phyloP scores from a whole-genome alignment of 305 asterid genomes.

The Rubia balearica region DNA sequence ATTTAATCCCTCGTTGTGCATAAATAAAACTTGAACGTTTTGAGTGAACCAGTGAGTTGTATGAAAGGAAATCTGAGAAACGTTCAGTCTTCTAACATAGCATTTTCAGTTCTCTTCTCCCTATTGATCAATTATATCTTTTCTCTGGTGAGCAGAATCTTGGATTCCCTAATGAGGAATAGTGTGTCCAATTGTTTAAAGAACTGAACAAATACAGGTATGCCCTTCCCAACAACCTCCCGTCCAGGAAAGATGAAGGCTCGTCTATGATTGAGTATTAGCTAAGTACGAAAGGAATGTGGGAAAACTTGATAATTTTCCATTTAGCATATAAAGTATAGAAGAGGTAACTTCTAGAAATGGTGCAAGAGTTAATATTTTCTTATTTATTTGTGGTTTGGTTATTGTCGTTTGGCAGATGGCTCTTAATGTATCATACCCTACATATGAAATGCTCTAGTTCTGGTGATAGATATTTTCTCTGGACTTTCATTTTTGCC shows the following conservation, averaged over 20 bases:
- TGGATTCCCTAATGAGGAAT: conserved; percentile 69
- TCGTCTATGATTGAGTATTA: neutral
- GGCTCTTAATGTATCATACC: neutral
- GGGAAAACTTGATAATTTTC: neutral
- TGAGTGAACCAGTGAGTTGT: too few species aligned
- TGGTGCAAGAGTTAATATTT: neutral
- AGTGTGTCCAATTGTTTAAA: conserved; percentile 74
- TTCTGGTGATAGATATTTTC: neutral
- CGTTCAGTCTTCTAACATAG: neutral
- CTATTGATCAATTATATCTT: neutral
- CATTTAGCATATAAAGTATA: neutral
- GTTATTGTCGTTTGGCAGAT: neutral
- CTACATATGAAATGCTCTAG: neutral
- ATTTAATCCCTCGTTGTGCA: too few species aligned
- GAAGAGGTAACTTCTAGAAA: neutral
- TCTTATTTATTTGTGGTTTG: neutral
- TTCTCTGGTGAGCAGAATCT: conserved; percentile 40
- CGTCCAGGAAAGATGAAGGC: neutral
- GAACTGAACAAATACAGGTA: conserved; percentile 97
- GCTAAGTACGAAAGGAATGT: neutral
- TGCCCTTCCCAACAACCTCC: conserved; percentile 11
- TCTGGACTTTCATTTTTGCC: neutral
- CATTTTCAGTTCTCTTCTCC: neutral
- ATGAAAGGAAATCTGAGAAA: too few species aligned
- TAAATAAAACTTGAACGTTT: too few species aligned